A percentile compares a stretch with the other conserved stretches of the same genome.
phyloP scores from a whole-genome alignment of 2,329 filamentous ascomycete genomes.

The Pseudocercospora cruenta region DNA sequence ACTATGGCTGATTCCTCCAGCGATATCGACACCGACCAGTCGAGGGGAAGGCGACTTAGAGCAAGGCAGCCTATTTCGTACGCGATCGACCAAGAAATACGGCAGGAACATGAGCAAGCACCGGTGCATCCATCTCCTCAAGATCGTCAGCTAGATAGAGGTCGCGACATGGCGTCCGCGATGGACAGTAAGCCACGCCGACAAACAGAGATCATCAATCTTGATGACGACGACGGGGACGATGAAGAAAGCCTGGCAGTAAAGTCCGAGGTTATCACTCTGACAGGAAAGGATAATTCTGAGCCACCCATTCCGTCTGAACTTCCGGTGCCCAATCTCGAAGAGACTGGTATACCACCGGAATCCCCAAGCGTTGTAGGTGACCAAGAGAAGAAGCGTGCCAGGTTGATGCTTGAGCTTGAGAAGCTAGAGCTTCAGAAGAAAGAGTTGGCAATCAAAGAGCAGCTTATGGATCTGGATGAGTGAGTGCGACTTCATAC shows the following conservation, averaged over 20 bases:
- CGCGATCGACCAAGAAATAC: not conserved
- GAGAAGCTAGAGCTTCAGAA: not conserved
- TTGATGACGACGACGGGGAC: not conserved
- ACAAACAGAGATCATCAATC: not conserved
- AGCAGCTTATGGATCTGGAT: not conserved
- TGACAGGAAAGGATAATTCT: not conserved
- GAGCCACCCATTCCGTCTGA: too few species aligned
- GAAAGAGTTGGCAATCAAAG: not conserved
- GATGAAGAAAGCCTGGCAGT: not conserved
- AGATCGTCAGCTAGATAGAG: too few species aligned
- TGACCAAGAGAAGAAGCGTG: not conserved
- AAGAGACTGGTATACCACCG: not conserved
- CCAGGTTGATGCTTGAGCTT: not conserved
- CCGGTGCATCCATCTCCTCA: not conserved
- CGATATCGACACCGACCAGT: too few species aligned
- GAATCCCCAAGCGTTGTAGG: not conserved
- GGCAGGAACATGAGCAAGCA: too few species aligned
- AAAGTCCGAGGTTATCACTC: not conserved
- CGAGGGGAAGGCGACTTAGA: too few species aligned
- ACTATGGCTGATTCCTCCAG: too few species aligned
- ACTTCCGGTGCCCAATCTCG: too few species aligned
- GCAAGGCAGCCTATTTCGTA: too few species aligned
- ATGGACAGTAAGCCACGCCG: not conserved
- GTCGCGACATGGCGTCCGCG: not conserved
- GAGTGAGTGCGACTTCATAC: not conserved